Base-by-base conservation (phyloP, 2,329 filamentous ascomycete genomes). In the Ophiostoma triangulosporum region DNA sequence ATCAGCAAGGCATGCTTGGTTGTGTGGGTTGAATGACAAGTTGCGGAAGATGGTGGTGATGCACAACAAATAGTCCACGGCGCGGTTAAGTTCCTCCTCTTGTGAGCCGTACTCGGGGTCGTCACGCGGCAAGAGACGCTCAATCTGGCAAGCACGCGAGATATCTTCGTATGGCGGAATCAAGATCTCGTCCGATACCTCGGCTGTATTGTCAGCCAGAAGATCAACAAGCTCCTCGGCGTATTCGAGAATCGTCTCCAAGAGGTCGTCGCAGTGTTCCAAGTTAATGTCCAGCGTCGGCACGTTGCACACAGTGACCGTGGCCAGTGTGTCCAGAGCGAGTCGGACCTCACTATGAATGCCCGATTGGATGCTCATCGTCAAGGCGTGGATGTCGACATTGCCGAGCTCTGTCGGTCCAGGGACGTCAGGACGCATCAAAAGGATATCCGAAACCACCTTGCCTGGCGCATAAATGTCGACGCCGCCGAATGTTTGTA, bases 11-110 rank as follows among this genome's bases (percentile, higher is more conserved):
- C 83, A 70, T 4, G 68, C 67, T 60, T 93, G 88, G 60, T 96
- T 97, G 27, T 69, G 64, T 68, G 77, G 85, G 65, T 77, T 77
- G 66, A 95, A 96, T 0, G 93, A 97, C 15, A 96, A 76, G 61
- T 98, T 98, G 56, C 93, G 84, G 48, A 98, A 70, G 54, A 96
- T 90, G 0, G 88, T 95, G 1, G 89, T 95, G 59, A 97, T 85
- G 63, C 89, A 94, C 54, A 97, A 83, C 48, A 98, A 69, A 56
- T 85, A 81, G 61, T 96, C 90, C 4, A 90, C 89, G 2, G 90
- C 86, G 50, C 86, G 81, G 62, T 95, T 88, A 2, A 96, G 76
- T 51, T 91, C 81, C 65, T 95, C 91, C 29, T 84, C 84, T 14
- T 76, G 69, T 3, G 83, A 86, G 2, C 88, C 91, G 64, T 93